Base-by-base conservation (phyloP, 495 filamentous ascomycete species). In the Aspergillus incahuasiensis region DNA sequence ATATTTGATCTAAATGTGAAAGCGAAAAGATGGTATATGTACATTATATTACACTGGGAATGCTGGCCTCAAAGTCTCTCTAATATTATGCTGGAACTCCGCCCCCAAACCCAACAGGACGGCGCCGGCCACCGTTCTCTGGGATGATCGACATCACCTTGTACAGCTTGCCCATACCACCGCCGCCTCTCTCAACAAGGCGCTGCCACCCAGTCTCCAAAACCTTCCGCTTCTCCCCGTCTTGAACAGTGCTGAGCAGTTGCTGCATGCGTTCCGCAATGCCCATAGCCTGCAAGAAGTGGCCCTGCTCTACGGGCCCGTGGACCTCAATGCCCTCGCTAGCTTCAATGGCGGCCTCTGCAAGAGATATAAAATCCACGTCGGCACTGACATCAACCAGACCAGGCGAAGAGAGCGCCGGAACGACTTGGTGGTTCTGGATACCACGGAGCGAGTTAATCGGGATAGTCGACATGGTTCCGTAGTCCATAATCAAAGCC, bases 401-500 rank as follows among this genome's bases (percentile, higher is more conserved):
- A 0, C 94, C 94, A 0, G 94, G 88, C 8, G 76, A 72, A 3
- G 77, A 73, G 59, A 98, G 90, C 3, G 94, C 89, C 3, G 85
- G 87, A 30, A 94, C 86, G 13, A 72, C 81, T 12, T 73, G 65
- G 69, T 98, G 94, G 9, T 71, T 65, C 35, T 83, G 77, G 68
- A 98, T 96, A 12, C 94, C 94, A 24, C 94, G 88, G 11, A 98
- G 78, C 0, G 89, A 91, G 76, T 92, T 92, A 28, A 85, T 75
- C 0, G 94, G 94, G 45, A 97, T 85, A 0, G 87, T 87, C 47
- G 80, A 74, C 19, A 81, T 54, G 2, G 92, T 89, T 2, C 94
- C 94, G 74, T 97, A 98, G 73, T 98, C 94, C 55, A 98, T 82
- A 59, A 98, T 90, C 15, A 98, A 73, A 1, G 92, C 92, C 13